These are phyloP conservation scores for Mycena rebaudengoi DNA, from an alignment of 768 basidiomycete genomes.

Conservation along the genomic window DNA sequence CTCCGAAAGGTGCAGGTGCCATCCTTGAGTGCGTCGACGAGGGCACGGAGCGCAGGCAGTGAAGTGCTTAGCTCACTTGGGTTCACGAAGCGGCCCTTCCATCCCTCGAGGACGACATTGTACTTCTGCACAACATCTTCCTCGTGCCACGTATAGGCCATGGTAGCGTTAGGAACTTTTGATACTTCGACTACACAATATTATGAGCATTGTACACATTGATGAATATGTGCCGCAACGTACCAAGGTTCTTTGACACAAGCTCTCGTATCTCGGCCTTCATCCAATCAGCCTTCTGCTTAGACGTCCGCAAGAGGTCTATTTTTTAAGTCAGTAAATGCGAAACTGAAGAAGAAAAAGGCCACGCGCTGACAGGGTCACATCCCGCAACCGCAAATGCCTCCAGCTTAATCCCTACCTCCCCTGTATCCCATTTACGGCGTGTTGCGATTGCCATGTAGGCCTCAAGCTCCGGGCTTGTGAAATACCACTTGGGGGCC, in stretches of 20 bases:
- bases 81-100: not conserved
- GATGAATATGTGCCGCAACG: not conserved
- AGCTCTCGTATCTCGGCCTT: not conserved
- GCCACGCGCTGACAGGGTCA: constrained; percentile 13
- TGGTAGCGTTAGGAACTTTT: not conserved
- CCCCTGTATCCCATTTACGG: constrained; percentile 10
- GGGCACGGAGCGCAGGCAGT: not conserved
- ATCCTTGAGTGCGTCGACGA: not conserved
- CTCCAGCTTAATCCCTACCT: constrained; percentile 21
- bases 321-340: not conserved
- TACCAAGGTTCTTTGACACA: not conserved
- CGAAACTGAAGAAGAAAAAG: not conserved
- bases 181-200: not conserved
- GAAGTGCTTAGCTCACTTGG: constrained; percentile 10
- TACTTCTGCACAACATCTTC: constrained; percentile 8
- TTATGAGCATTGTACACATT: not conserved
- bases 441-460: constrained; percentile 28
- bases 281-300: not conserved
- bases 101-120: not conserved
- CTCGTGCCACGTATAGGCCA: not conserved
- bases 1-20: not conserved
- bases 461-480: constrained; percentile 9
- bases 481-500: constrained; percentile 33
- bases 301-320: not conserved
- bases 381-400: constrained; percentile 27